Conservation (phyloP, 2,329 filamentous ascomycete species). For the Diplodia intermedia region DNA sequence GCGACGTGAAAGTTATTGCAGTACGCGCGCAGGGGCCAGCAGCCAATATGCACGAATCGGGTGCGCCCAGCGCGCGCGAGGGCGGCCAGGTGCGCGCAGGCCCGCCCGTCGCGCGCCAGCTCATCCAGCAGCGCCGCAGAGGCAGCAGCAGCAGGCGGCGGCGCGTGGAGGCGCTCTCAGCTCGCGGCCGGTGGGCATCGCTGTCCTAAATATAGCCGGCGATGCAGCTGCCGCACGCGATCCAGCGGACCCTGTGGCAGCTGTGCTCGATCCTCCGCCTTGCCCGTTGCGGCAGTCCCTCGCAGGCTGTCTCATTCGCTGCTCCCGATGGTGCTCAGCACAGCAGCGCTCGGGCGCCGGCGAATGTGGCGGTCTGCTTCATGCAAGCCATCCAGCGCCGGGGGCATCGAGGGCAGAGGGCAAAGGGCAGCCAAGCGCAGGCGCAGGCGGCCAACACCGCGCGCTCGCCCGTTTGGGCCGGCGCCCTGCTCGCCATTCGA, state of each 20-base stretch:
- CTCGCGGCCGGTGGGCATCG: slow-evolving; percentile 7
- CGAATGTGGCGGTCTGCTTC: slow-evolving; percentile 32
- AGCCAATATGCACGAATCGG: slow-evolving; percentile 30
- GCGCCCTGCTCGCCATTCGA: slow-evolving; percentile 29
- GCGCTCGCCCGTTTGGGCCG: slow-evolving; percentile 30
- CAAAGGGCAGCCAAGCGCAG: slow-evolving; percentile 8
- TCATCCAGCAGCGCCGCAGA: slow-evolving; percentile 27
- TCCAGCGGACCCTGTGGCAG: slow-evolving; percentile 29
- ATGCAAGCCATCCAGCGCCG: slow-evolving; percentile 32
- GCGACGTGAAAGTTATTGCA: slow-evolving; percentile 31
- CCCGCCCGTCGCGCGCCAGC: slow-evolving; percentile 25
- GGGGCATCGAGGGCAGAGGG: slow-evolving; percentile 27
- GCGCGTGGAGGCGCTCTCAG: slow-evolving; percentile 21
- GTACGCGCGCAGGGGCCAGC: slow-evolving; percentile 29
- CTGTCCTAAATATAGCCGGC: slow-evolving; percentile 29
- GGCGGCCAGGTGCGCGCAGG: slow-evolving; percentile 26
- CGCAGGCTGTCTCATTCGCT: slow-evolving; percentile 28
- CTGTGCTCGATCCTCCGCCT: slow-evolving; percentile 29
- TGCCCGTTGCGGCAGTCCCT: slow-evolving; percentile 26
- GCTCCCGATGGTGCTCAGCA: slow-evolving; percentile 24
- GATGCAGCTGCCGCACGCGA: slow-evolving; percentile 31
- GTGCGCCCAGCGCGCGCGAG: slow-evolving; percentile 24
- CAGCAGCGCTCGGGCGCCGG: slow-evolving; percentile 25
- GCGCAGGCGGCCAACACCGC: slow-evolving; percentile 23
- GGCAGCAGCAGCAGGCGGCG: slow-evolving; percentile 12